These are phyloP conservation scores for Russula sp. DNA, from an alignment of 768 basidiomycete species.

Conservation along the genomic window DNA sequence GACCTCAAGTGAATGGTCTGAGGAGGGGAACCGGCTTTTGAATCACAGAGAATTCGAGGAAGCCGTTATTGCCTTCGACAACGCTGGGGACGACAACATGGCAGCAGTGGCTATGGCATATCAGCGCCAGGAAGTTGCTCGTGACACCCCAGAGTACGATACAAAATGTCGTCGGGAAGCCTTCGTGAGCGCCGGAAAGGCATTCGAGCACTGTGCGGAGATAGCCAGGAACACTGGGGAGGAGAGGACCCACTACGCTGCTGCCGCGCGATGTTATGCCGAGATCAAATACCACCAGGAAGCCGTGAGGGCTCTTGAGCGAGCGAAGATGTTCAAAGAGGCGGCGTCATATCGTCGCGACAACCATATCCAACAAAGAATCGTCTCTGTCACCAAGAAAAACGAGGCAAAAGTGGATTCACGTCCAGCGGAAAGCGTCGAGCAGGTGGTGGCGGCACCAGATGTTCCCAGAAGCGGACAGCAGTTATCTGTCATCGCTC, in stretches of 20 bases:
- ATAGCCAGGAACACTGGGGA: neutral
- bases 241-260: neutral
- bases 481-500: too few relatives aligned
- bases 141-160: neutral
- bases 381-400: slow-evolving; percentile 6
- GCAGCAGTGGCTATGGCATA: neutral
- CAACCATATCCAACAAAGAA: slow-evolving; percentile 3
- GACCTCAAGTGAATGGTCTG: slow-evolving; percentile 7
- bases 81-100: slow-evolving; percentile 5
- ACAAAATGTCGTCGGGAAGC: slow-evolving; percentile 1
- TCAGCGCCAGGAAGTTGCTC: slow-evolving; percentile 4
- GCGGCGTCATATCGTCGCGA: slow-evolving; percentile 16
- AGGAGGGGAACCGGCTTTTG: slow-evolving; percentile 3
- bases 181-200: neutral
- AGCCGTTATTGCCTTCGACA: slow-evolving; percentile 8
- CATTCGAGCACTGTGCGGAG: slow-evolving; percentile 2
- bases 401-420: slow-evolving; percentile 1
- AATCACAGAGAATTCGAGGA: slow-evolving; percentile 10
- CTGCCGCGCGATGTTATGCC: slow-evolving; percentile 13
- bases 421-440: slow-evolving; percentile 12
- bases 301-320: slow-evolving; percentile 1
- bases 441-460: neutral
- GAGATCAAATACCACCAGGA: slow-evolving; percentile 1
- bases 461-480: too few relatives aligned
- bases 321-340: slow-evolving; percentile 3